Base-by-base conservation (phyloP, 1,139 yeast species). In the Geotrichum klebahnii region DNA sequence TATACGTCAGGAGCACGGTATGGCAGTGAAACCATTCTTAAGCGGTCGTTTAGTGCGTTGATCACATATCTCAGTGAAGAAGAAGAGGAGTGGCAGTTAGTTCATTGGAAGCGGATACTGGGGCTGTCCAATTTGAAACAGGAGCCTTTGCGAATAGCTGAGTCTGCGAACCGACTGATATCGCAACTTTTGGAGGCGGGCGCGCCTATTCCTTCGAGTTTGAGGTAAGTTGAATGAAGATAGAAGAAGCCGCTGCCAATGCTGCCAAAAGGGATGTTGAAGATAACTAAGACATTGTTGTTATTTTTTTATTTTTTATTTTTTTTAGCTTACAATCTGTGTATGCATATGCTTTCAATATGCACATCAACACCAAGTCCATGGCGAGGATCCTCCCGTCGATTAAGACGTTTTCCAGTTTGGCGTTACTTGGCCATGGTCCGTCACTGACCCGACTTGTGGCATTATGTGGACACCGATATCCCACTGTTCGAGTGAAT, bases 1-100 rank as follows among this genome's bases (percentile, higher is more conserved):
- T 74, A 75, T 54, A 74, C 82, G n/a, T 74, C 75, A 8, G 94
- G 89, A 2, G 83, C 88, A 0, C 57, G 73, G 9, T 76, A 79
- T 23, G 82, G 85, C 0, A 73, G 79, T 10, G 77, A 75, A 44
- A 58, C 65, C 1, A 71, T 79, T 14, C 70, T 81, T 3, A 72
- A 74, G 34, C 62, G 67, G 3, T 71, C 84, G 0, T 67, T 80
- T 22, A 66, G 65, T 19, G 65, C 75, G 3, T 70, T 82, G 39
- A 57, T 79, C 5, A 53, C 34, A 0, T 74, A 71, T 57, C 63
- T 72, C 22, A 60, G 64, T 24, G 47, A 53, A 12, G 28, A 31
- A 1, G 16, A 40, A 2, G 42, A 35, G 10, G 41, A 26, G 1
- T 34, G 26, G 42, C 53, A 44, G 16, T 6, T 32, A 40, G 35